Base-by-base conservation (phyloP, 768 basidiomycete genomes). In the Butyriboletus loyo region DNA sequence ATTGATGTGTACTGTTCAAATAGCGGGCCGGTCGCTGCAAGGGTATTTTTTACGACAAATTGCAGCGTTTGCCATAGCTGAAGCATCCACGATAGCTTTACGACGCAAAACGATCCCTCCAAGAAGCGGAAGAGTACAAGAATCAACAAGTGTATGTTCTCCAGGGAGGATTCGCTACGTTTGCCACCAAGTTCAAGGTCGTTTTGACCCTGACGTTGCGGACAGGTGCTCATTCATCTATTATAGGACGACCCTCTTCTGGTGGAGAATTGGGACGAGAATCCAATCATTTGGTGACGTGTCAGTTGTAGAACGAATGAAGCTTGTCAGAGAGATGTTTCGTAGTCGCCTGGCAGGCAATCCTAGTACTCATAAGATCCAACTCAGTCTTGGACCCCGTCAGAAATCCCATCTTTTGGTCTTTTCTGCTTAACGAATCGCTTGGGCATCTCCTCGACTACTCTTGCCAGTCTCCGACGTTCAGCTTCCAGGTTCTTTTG, bases 1-100 rank as follows among this genome's bases (percentile, higher is more conserved):
- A 63, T 52, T 56, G 28, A 50, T 19, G 22, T 46, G 41, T 38
- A 5, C 34, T 15, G n/a, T 19, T 22, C 17, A 25, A 37, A 24
- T 54, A 90, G 89, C 39, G 90, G 90, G 17, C 91, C 90, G 0
- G 84, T 83, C 61, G 86, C 90, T 50, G 90, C 89, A 35, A 73
- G 79, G 55, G 91, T 91, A 67, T 62, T 27, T 48, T 30, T 56
- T 31, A 13, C 30, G 25, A 38, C 22, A 24, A 8, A 52, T 30
- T 10, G 5, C 5, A 36, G n/a, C 17, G 30, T 13, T 31, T 39
- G 42, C 17, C 9, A 56, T 36, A 46, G 56, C 47, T 53, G 31
- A 55, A 47, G 42, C 41, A 8, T 9, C 1, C 13, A 30, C 39
- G 28, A 46, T 57, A 90, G 87, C 78, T 85, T 38, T 92, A 88